phyloP scores from a whole-genome alignment of 2,329 filamentous ascomycete genomes.

The Blumeriella jaapii region DNA sequence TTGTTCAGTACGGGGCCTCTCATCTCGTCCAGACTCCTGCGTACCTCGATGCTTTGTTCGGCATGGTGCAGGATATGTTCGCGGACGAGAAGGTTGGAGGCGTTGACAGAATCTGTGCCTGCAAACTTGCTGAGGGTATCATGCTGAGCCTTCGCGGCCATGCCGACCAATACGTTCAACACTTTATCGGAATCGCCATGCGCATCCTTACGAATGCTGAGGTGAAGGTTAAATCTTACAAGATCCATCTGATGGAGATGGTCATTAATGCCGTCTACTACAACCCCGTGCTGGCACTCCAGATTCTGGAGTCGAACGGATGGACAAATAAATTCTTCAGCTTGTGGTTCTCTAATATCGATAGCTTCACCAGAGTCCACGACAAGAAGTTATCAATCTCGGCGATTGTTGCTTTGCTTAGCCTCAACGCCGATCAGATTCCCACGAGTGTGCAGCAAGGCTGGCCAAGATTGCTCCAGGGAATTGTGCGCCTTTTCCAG shows the following conservation, averaged over 20 bases:
- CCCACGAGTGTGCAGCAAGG: constrained; percentile 88
- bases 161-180: constrained; percentile 77
- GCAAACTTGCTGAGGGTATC: constrained; percentile 92
- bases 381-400: constrained; percentile 98
- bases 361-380: constrained; percentile 84
- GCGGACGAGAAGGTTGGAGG: constrained; percentile 82
- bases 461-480: constrained; percentile 84
- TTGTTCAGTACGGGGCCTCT: constrained; percentile 80
- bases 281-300: constrained; percentile 72
- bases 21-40: constrained; percentile 72
- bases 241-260: constrained; percentile 97
- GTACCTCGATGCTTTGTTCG: constrained; percentile 78
- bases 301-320: constrained; percentile 77
- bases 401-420: constrained; percentile 78
- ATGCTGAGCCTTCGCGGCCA: constrained; percentile 89
- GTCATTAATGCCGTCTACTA: constrained; percentile 98
- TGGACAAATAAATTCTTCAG: constrained; percentile 99
- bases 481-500: constrained; percentile 83
- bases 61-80: constrained; percentile 95
- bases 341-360: constrained; percentile 94
- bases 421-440: constrained; percentile 67
- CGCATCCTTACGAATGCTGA: constrained; percentile 62
- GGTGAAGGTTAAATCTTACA: constrained; percentile 82
- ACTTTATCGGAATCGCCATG: constrained; percentile 88
- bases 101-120: constrained; percentile 91